A percentile compares a stretch with the other conserved stretches of the same genome.
These are phyloP conservation scores for Fragaria ananassa DNA, from an alignment of 306 rosid species.

Conservation along the genomic window DNA sequence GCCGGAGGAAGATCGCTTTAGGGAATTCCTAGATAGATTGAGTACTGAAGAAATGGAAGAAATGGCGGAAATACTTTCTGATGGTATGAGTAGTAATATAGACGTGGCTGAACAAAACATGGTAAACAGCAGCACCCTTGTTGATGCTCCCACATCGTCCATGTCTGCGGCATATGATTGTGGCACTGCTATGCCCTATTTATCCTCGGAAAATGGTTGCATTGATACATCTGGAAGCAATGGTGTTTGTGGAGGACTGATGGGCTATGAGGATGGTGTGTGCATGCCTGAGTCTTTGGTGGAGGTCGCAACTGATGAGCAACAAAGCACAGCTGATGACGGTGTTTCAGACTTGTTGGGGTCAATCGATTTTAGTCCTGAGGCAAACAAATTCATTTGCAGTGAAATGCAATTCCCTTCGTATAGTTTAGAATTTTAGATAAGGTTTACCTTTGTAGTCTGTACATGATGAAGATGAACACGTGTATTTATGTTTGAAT, in stretches of 20 bases:
- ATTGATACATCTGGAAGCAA: background rate
- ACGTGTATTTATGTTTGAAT: too few relatives aligned
- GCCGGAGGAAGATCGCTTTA: too few relatives aligned
- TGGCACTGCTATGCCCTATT: background rate
- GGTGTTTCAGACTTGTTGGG: background rate
- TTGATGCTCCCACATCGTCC: background rate
- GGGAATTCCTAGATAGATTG: too few relatives aligned
- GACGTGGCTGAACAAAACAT: background rate
- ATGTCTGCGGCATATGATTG: background rate
- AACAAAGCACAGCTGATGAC: background rate
- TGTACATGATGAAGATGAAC: too few relatives aligned
- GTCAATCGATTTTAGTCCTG: background rate
- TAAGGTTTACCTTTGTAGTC: too few relatives aligned
- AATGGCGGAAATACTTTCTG: background rate
- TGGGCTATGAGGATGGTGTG: background rate
- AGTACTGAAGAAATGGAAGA: background rate
- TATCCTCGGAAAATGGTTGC: background rate
- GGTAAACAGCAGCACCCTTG: too few relatives aligned
- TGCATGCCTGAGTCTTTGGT: background rate
- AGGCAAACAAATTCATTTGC: background rate
- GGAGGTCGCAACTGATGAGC: background rate
- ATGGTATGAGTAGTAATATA: background rate
- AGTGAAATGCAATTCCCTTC: background rate
- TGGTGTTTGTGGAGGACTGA: background rate
- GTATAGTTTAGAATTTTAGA: too few relatives aligned